A percentile compares a stretch with the other conserved stretches of the same genome.
These are phyloP conservation scores for Musa balbisiana DNA, from an alignment of 202 grass and related monocot species.

Conservation along the genomic window DNA sequence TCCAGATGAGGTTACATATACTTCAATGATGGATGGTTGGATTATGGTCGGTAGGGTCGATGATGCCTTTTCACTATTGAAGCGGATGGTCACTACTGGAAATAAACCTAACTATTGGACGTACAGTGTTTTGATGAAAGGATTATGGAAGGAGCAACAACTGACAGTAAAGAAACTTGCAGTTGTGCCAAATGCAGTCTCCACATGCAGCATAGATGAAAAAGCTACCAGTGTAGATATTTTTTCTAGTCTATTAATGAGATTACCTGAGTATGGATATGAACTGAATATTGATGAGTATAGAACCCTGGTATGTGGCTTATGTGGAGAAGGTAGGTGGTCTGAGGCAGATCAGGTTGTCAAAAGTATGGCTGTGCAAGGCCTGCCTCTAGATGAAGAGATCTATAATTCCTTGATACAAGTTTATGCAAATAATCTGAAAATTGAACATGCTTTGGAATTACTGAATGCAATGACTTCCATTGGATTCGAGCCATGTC, in stretches of 20 bases:
- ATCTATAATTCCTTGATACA: conserved; percentile 35
- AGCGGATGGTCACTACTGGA: conserved; percentile 40
- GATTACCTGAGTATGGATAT: conserved; percentile 12
- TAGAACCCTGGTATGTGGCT: conserved; percentile 28
- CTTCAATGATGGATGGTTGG: conserved; percentile 50
- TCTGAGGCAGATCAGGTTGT: conserved; percentile 51
- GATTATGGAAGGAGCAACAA: conserved; percentile 8
- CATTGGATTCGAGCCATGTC: conserved; percentile 30
- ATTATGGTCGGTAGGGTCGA: conserved; percentile 41
- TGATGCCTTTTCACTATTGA: conserved; percentile 35
- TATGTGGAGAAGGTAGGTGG: conserved; percentile 51
- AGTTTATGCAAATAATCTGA: conserved; percentile 28
- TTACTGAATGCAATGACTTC: conserved; percentile 37
- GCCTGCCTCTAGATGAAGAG: conserved; percentile 41
- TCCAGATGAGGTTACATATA: conserved; percentile 51
- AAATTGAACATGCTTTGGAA: conserved; percentile 47
- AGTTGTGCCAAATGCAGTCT: conserved; percentile 32
- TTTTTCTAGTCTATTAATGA: conserved; percentile 7
- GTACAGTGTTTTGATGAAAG: conserved; percentile 50
- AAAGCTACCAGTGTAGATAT: conserved; percentile 12
- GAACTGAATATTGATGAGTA: conserved; percentile 27
- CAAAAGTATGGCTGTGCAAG: conserved; percentile 32
- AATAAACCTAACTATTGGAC: conserved; percentile 43
- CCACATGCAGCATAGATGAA: conserved; percentile 24
- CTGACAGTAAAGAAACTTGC: conserved; percentile 34